Base-by-base conservation (phyloP, 768 basidiomycete species). In the Mycena capillaripes region DNA sequence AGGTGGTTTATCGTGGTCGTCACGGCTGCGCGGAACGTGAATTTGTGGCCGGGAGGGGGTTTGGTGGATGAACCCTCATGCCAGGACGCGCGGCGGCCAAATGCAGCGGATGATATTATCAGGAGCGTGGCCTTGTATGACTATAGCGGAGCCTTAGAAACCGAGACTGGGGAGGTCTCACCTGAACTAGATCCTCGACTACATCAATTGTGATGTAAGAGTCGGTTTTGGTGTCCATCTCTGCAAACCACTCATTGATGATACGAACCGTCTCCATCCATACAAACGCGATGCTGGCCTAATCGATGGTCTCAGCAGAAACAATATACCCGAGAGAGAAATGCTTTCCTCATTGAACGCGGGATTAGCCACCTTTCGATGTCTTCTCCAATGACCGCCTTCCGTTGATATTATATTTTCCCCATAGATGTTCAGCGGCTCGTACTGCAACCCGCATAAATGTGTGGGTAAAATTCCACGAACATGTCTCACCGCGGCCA, bases 271-370 rank as follows among this genome's bases (percentile, higher is more conserved):
- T 81, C 72, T 89, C 87, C 19, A 78, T 76, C 88, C 88, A 89
- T 6, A 87, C 87, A n/a, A 88, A 79, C 9, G 85, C 83, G 65
- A 85, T 81, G 40, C 88, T 87, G 14, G 83, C 81, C 87, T 88
- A 65, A 32, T 25, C 10, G 1, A 53, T 27, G 3, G 29, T 55
- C 6, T 25, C 16, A 23, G 21, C 36, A 60, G 25, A 21, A 50
- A n/a, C n/a, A 63, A 36, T 29, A 14, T 29, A 17, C 38, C n/a
- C 19, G 48, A 34, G 19, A 42, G 16, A 19, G 10, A 10, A 19
- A n/a, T 27, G 36, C 77, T 57, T 65, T 80, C 88, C 79, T 89
- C 88, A 55, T 83, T 87, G 77, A 89, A 89, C 0, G 88, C 88
- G 12, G 86, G 83, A 63, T 85, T 87, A 25, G 86, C 80, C 0